Evolutionary conservation across 2,329 filamentous ascomycete species (phyloP), one percentile per base, ranked within the genome.

Genomic region (Cladophialophora chaetospira): DNA sequence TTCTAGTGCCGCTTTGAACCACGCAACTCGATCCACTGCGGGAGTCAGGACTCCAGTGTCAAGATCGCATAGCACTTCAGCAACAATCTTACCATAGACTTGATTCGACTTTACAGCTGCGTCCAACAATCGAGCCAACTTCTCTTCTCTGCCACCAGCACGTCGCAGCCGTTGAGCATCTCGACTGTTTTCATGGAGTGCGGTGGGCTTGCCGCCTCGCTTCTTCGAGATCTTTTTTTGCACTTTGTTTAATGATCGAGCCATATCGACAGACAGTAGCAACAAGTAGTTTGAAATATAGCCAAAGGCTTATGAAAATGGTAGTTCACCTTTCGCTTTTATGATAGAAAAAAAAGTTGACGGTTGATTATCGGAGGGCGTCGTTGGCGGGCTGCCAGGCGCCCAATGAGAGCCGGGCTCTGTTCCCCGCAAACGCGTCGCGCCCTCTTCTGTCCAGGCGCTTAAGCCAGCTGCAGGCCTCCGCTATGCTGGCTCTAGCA

Each of bases 161-260:
- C 86, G 83, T 71, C 91, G 88, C 62, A 97, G 78, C 49, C 90
- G 84, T 68, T 88, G 84, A 3, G 91, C 89, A 77, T 97, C 90
- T 64, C 94, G 82, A 59, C 91, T 96, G 71, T 91, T 91, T 73
- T 91, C 88, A 69, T 97, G 93, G 19, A 97, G 80, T 10, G 87
- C 81, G 26, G 87, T 86, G 44, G 90, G 81, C 35, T 85, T 84
- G 17, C 85, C 85, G 63, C 85, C 84, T 64, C 88, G 85, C 81
- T 97, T 97, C 78, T 96, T 96, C 29, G 85, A 79, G 63, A 97
- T 93, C 63, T 91, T 85, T 77, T 97, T 97, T 62, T 88, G 84
- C 17, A 94, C 88, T 71, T 97, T 97, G 62, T 84, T 77, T 5
- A 97, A 76, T 42, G 87, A 84, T 69, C 85, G 88, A 11, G 89